Evolutionary conservation across 768 basidiomycete genomes (phyloP).

Genomic region (Rhodocollybia butyracea): DNA sequence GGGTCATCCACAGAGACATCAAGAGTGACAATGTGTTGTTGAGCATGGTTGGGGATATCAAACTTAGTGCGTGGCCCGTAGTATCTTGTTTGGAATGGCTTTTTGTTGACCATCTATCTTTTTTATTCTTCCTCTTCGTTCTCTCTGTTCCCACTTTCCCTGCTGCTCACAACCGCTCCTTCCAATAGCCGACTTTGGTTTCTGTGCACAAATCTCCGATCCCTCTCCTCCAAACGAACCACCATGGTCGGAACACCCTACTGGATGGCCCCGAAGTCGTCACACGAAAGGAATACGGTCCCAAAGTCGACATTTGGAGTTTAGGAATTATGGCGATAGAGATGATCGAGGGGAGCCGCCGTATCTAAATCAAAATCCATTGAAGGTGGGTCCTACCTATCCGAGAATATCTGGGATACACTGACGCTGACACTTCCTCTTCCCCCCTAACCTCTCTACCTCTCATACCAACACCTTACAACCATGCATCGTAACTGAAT

Average conservation of each 20-base stretch:
- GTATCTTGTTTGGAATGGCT: no score
- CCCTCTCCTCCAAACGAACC: conserved; percentile 86
- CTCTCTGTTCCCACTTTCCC: not conserved
- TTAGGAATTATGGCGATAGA: conserved; percentile 97
- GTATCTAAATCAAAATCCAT: conserved; percentile 93
- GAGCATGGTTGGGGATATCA: conserved; percentile 93
- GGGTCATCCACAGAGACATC: conserved; percentile 98
- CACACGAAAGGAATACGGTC: conserved; percentile 95
- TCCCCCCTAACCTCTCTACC: no score
- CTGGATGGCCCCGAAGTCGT: conserved; percentile 99
- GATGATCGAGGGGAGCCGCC: conserved; percentile 99
- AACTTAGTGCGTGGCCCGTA: conserved; percentile 92
- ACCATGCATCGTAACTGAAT: no score
- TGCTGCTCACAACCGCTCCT: conserved; percentile 35
- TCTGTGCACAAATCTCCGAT: conserved; percentile 94
- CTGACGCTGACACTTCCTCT: no score
- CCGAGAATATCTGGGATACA: no score
- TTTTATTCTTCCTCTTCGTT: not conserved
- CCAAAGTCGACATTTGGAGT: conserved; percentile 98
- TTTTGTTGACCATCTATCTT: no score
- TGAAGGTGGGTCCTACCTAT: no score
- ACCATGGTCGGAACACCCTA: conserved; percentile 99
- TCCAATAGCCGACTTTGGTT: conserved; percentile 99
- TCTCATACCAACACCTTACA: no score
- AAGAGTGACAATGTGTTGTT: conserved; percentile 97